These are phyloP conservation scores for Claviceps digitariae DNA, from an alignment of 2,329 filamentous ascomycete genomes.

Conservation along the genomic window DNA sequence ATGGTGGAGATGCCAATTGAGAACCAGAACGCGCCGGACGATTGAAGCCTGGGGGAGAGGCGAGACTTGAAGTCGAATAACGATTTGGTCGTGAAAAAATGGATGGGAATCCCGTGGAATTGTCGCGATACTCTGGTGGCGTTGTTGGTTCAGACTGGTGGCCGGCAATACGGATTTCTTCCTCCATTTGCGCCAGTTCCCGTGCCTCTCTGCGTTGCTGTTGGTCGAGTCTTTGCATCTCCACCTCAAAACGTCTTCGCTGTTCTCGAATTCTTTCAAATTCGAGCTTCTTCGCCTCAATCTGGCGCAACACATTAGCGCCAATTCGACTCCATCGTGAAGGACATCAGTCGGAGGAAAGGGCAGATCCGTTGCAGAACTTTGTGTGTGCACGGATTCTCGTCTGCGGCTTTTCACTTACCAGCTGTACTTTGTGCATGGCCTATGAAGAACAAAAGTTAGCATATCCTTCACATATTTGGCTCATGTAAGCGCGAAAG, in stretches of 20 bases:
- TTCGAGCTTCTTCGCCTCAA: slow-evolving; percentile 87
- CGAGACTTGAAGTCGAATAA: slow-evolving; percentile 79
- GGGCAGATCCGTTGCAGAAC: background rate
- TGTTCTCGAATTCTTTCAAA: slow-evolving; percentile 86
- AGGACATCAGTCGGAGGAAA: background rate
- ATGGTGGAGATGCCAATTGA: slow-evolving; percentile 65
- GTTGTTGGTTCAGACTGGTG: slow-evolving; percentile 93
- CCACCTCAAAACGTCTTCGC: slow-evolving; percentile 76
- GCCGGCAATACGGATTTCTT: slow-evolving; percentile 51
- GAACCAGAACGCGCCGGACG: slow-evolving; percentile 65
- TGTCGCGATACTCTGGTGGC: slow-evolving; percentile 81
- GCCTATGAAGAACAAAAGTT: slow-evolving; percentile 28
- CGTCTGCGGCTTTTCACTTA: slow-evolving; percentile 32
- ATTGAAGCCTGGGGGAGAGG: slow-evolving; percentile 65
- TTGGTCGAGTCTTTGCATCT: slow-evolving; percentile 81
- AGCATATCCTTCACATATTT: background rate
- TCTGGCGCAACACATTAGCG: slow-evolving; percentile 33
- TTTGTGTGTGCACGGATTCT: background rate
- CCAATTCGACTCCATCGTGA: background rate
- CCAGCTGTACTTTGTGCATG: slow-evolving; percentile 62
- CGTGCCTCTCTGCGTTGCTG: slow-evolving; percentile 72
- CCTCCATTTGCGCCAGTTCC: slow-evolving; percentile 74
- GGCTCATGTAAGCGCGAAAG: background rate
- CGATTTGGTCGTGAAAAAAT: slow-evolving; percentile 75
- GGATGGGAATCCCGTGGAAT: slow-evolving; percentile 53